Conservation (phyloP, 208 protist genomes). For the Wallacemonas sp. region DNA sequence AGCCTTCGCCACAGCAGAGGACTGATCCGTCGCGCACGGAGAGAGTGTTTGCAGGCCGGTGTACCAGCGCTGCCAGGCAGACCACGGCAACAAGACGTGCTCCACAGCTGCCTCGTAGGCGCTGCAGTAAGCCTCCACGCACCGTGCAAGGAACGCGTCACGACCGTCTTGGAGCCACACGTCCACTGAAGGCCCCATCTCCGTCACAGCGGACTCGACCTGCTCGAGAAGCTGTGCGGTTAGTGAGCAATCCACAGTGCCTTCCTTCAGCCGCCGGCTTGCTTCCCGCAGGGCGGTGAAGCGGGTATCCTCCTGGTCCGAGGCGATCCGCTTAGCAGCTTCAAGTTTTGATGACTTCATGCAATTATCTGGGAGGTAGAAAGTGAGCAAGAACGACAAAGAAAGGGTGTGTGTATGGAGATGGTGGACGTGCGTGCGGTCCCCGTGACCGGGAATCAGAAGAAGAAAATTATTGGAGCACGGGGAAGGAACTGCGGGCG, state of each 20-base stretch:
- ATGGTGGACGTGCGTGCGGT: too few relatives aligned
- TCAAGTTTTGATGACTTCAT: not conserved
- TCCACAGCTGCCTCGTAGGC: slow-evolving; percentile 25
- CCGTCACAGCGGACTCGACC: slow-evolving; percentile 7
- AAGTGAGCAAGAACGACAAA: not conserved
- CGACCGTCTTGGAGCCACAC: not conserved
- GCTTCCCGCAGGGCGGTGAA: not conserved
- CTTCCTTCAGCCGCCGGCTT: not conserved
- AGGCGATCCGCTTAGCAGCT: not conserved
- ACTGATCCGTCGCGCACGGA: too few relatives aligned
- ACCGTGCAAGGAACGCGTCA: not conserved
- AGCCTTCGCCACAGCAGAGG: too few relatives aligned
- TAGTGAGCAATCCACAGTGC: not conserved
- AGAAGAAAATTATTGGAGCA: too few relatives aligned
- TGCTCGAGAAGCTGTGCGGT: slow-evolving; percentile 4
- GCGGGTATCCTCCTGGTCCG: not conserved
- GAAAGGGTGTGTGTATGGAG: too few relatives aligned
- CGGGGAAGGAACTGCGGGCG: too few relatives aligned
- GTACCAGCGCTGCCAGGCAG: slow-evolving; percentile 36
- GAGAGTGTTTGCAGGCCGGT: slow-evolving; percentile 13
- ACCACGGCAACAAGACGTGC: slow-evolving; percentile 21
- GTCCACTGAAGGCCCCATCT: not conserved
- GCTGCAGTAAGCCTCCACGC: slow-evolving; percentile 41
- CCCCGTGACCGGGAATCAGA: too few relatives aligned
- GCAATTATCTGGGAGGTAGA: not conserved